phyloP scores from a whole-genome alignment of 2,329 filamentous ascomycete genomes.

The Magnaporthales sp. region DNA sequence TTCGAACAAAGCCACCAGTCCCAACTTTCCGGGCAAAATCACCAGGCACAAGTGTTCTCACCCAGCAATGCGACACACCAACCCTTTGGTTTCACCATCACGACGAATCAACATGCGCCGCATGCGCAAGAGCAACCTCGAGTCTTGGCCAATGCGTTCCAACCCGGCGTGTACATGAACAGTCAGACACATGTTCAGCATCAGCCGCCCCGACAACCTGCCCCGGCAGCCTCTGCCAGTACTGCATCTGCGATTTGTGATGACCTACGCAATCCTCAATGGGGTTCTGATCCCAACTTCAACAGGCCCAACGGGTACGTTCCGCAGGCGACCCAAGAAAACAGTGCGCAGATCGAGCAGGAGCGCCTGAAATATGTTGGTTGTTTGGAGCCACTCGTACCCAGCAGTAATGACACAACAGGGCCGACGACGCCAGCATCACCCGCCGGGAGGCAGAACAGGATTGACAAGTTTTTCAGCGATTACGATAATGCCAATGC shows the following conservation, averaged over 20 bases:
- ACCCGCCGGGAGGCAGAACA: slow-evolving; percentile 8
- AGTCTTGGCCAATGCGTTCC: not conserved
- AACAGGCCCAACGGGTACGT: slow-evolving; percentile 42
- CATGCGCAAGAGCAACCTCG: slow-evolving; percentile 6
- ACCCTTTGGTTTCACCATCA: not conserved
- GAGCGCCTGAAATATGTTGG: slow-evolving; percentile 46
- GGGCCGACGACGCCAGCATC: slow-evolving; percentile 46
- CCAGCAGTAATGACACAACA: slow-evolving; percentile 51
- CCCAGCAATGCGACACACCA: not conserved
- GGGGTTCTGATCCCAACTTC: slow-evolving; percentile 63
- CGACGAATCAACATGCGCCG: not conserved
- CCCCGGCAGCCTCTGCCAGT: slow-evolving; percentile 19
- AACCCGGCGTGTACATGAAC: slow-evolving; percentile 9
- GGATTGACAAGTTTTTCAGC: not conserved
- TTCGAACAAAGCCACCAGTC: not conserved
- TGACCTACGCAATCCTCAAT: slow-evolving; percentile 28
- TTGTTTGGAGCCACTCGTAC: slow-evolving; percentile 37
- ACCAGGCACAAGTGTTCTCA: not conserved
- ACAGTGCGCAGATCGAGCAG: slow-evolving; percentile 46
- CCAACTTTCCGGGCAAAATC: not conserved
- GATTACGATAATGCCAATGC: not conserved
- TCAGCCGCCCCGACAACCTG: slow-evolving; percentile 23
- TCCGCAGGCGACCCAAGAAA: slow-evolving; percentile 46
- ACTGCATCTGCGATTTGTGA: slow-evolving; percentile 26
- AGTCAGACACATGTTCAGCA: slow-evolving; percentile 10